These are phyloP conservation scores for Fusarium goolgardi DNA, from an alignment of 2,329 filamentous ascomycete genomes.

Conservation along the genomic window DNA sequence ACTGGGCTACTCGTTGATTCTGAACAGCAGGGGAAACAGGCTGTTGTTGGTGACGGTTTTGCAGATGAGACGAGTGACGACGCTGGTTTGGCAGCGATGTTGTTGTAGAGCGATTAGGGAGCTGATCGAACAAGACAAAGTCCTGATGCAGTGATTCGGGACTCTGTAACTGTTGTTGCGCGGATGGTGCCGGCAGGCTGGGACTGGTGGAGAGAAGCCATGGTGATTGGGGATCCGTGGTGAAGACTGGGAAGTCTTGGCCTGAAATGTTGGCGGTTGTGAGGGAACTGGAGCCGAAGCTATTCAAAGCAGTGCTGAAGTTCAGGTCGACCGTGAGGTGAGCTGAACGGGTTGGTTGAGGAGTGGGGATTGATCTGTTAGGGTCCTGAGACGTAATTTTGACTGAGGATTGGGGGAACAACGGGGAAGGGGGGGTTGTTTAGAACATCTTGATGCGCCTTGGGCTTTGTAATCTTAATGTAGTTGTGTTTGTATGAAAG, in stretches of 20 bases:
- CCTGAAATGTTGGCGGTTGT: slow-evolving; percentile 69
- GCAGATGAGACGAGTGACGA: slow-evolving; percentile 58
- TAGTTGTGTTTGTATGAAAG: slow-evolving; percentile 47
- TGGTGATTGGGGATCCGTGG: slow-evolving; percentile 84
- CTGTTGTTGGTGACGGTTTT: slow-evolving; percentile 60
- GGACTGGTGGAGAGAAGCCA: slow-evolving; percentile 79
- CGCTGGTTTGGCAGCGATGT: slow-evolving; percentile 57
- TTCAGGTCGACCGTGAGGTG: slow-evolving; percentile 76
- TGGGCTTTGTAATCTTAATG: slow-evolving; percentile 49
- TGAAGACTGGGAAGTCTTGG: slow-evolving; percentile 80
- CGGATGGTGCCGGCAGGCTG: slow-evolving; percentile 72
- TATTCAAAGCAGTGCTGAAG: slow-evolving; percentile 69
- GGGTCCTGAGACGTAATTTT: slow-evolving; percentile 65
- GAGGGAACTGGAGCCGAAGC: slow-evolving; percentile 68
- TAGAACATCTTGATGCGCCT: slow-evolving; percentile 69
- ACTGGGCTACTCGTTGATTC: slow-evolving; percentile 69
- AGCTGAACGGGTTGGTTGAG: slow-evolving; percentile 56
- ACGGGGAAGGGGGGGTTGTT: slow-evolving; percentile 56
- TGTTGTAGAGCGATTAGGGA: slow-evolving; percentile 54
- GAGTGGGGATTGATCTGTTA: slow-evolving; percentile 59
- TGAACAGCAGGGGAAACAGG: slow-evolving; percentile 57
- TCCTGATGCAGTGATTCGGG: slow-evolving; percentile 69
- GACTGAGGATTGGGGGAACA: slow-evolving; percentile 55
- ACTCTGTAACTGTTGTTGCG: slow-evolving; percentile 67
- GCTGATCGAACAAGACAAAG: slow-evolving; percentile 80